These are phyloP conservation scores for Phyllachora maydis DNA, from an alignment of 2,329 filamentous ascomycete species.

Conservation along the genomic window DNA sequence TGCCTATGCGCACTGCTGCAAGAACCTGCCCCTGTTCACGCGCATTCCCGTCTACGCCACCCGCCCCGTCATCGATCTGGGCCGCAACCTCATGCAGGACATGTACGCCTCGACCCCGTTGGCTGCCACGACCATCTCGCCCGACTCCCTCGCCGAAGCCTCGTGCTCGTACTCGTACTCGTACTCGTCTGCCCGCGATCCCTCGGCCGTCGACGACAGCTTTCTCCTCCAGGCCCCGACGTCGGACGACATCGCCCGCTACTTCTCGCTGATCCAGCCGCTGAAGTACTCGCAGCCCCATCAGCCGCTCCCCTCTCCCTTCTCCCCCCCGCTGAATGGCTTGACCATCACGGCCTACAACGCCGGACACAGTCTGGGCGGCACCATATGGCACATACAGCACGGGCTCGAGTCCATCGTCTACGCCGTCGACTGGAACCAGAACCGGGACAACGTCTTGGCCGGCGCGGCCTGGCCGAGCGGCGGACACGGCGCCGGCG, in stretches of 20 bases:
- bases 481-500: constrained; percentile 43
- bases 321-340: constrained; percentile 73
- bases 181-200: too few species aligned
- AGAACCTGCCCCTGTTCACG: constrained; percentile 79
- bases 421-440: constrained; percentile 96
- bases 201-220: constrained; percentile 27
- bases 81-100: constrained; percentile 77
- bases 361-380: constrained; percentile 84
- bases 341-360: constrained; percentile 94
- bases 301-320: constrained; percentile 69
- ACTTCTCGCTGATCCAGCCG: constrained; percentile 78
- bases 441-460: constrained; percentile 87
- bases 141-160: constrained; percentile 47
- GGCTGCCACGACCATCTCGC: constrained; percentile 67
- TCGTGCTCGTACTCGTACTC: constrained; percentile 26
- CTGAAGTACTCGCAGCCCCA: constrained; percentile 95
- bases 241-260: constrained; percentile 72
- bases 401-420: constrained; percentile 93
- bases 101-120: constrained; percentile 77
- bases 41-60: constrained; percentile 92
- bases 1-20: constrained; percentile 92
- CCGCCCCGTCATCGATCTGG: constrained; percentile 78
- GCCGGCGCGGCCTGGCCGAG: constrained; percentile 87
- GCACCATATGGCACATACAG: constrained; percentile 97
- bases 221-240: constrained; percentile 52